A percentile compares a stretch with the other conserved stretches of the same genome.
Conservation (phyloP, 2,329 filamentous ascomycete genomes). For the Verticillium nonalfalfae region DNA sequence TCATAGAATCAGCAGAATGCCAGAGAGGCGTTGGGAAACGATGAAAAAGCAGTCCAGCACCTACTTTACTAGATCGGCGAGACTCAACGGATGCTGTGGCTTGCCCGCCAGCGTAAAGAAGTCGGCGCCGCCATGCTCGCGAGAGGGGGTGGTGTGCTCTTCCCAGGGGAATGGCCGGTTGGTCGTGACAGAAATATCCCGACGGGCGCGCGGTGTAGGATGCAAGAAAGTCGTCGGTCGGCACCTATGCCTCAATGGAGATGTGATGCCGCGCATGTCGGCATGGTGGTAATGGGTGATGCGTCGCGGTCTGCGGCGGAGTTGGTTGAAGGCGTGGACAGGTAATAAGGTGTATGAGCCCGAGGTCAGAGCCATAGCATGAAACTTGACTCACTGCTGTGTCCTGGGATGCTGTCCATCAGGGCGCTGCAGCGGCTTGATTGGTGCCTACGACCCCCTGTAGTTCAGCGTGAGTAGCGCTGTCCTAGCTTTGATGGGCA, state of each 20-base stretch:
- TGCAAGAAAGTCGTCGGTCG: conserved; percentile 5
- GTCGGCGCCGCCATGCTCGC: conserved; percentile 44
- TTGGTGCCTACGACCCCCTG: not conserved
- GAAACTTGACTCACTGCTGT: conserved; percentile 3
- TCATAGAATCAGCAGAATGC: not conserved
- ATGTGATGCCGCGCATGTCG: conserved; percentile 35
- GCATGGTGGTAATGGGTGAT: conserved; percentile 25
- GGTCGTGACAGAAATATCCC: not conserved
- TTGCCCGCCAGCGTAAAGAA: conserved; percentile 72
- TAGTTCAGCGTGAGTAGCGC: not conserved
- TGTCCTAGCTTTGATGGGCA: not conserved
- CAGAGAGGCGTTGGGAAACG: too few species aligned
- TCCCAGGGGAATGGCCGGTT: not conserved
- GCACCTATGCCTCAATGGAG: conserved; percentile 30
- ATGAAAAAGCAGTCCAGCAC: conserved; percentile 9
- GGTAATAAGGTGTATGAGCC: conserved; percentile 1
- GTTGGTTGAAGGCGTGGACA: not conserved
- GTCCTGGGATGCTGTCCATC: not conserved
- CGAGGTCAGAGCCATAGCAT: not conserved
- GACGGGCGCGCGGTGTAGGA: not conserved
- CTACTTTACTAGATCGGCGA: conserved; percentile 85
- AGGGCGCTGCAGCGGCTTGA: not conserved
- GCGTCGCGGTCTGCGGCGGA: conserved; percentile 1
- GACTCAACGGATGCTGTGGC: conserved; percentile 72
- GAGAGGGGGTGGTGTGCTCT: conserved; percentile 2